Percentiles rank a stretch among this genome's conserved stretches.
These are phyloP conservation scores for Bipolaris victoriae DNA, from an alignment of 2,329 filamentous ascomycete species.

Conservation along the genomic window DNA sequence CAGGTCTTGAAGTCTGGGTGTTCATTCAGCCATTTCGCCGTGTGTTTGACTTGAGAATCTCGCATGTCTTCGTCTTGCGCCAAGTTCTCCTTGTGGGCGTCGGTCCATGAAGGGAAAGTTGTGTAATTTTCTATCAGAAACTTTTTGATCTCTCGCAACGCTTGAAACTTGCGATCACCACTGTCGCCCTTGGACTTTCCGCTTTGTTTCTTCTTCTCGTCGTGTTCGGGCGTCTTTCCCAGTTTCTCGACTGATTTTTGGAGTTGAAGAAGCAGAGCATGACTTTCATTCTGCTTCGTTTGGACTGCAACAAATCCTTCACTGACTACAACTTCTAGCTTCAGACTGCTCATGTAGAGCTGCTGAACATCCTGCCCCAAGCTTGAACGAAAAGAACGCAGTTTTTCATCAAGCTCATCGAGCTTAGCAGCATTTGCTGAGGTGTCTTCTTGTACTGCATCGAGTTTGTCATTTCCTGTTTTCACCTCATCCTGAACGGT, in stretches of 20 bases:
- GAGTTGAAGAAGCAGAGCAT: neutral
- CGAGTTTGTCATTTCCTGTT: conserved; percentile 4
- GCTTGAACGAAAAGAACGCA: neutral
- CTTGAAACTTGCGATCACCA: conserved; percentile 2
- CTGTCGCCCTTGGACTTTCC: neutral
- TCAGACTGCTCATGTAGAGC: conserved; percentile 3
- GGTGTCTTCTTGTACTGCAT: neutral
- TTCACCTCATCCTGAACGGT: conserved; percentile 1
- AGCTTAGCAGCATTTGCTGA: neutral
- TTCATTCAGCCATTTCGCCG: neutral
- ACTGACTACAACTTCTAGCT: neutral
- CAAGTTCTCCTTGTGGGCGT: conserved; percentile 1
- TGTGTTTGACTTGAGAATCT: neutral
- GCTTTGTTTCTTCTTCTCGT: conserved; percentile 1
- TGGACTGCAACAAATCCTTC: conserved; percentile 2
- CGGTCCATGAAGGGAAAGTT: neutral
- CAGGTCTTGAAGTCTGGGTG: neutral
- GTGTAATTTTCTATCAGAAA: neutral
- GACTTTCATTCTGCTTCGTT: neutral
- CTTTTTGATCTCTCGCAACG: conserved; percentile 1
- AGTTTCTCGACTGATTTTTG: neutral
- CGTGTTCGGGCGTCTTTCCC: neutral
- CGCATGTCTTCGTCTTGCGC: neutral
- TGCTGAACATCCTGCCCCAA: neutral
- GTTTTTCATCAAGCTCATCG: neutral